These are phyloP conservation scores for Amaranthus tricolor DNA, from an alignment of 179 eudicot genomes.

Conservation along the genomic window DNA sequence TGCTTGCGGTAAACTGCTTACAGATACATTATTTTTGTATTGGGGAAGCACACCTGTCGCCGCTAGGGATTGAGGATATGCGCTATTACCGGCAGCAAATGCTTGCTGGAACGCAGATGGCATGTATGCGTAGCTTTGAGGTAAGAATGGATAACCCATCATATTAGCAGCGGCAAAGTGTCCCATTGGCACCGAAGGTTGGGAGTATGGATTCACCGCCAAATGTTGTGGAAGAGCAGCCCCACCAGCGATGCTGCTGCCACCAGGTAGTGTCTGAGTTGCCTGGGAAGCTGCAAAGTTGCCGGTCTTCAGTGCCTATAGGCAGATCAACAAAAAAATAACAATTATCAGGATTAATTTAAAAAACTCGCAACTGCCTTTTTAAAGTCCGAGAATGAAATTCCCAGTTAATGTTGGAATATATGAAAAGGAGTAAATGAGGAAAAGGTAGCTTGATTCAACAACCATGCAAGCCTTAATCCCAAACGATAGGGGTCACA, in stretches of 20 bases:
- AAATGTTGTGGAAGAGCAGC: slow-evolving; percentile 80
- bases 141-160: slow-evolving; percentile 75
- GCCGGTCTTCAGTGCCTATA: slow-evolving; percentile 65
- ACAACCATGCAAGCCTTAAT: not conserved
- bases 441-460: not conserved
- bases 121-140: slow-evolving; percentile 78
- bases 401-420: not conserved
- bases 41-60: slow-evolving; percentile 63
- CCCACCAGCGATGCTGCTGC: slow-evolving; percentile 52
- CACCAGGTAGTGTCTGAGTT: slow-evolving; percentile 55
- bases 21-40: slow-evolving; percentile 70
- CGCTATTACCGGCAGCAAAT: slow-evolving; percentile 66
- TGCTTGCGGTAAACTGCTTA: slow-evolving; percentile 78
- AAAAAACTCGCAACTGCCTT: not conserved
- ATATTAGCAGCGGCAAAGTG: slow-evolving; percentile 62
- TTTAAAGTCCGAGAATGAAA: not conserved
- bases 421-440: not conserved
- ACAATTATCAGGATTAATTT: not conserved
- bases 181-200: slow-evolving; percentile 70
- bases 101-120: slow-evolving; percentile 86
- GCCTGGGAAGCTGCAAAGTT: slow-evolving; percentile 61
- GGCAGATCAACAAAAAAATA: slow-evolving; percentile 2
- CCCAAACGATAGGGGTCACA: not conserved
- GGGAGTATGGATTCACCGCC: slow-evolving; percentile 72
- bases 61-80: slow-evolving; percentile 81